Conservation (phyloP, 1,284 basidiomycete genomes). For the Ceratobasidium sp. region DNA sequence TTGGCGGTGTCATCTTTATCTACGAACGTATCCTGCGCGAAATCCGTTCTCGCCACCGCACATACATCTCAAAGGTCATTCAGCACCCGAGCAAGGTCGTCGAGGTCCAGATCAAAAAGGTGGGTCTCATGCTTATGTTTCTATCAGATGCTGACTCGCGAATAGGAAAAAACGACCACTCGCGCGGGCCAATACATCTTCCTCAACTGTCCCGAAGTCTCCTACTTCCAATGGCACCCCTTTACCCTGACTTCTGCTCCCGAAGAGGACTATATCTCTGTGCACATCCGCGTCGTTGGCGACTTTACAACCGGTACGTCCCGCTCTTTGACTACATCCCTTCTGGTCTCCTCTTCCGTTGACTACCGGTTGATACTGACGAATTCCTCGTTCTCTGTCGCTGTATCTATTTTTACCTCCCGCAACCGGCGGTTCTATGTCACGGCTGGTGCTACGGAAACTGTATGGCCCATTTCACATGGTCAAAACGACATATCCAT, state of each 20-base stretch:
- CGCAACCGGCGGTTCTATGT: not conserved
- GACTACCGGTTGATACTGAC: conserved; percentile 10
- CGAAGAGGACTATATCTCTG: conserved; percentile 90
- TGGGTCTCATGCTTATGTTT: not conserved
- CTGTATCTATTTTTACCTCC: conserved; percentile 8
- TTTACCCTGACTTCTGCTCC: conserved; percentile 92
- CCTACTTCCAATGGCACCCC: conserved; percentile 95
- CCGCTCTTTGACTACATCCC: not conserved
- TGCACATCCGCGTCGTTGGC: conserved; percentile 88
- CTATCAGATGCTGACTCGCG: not conserved
- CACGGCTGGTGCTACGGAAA: conserved; percentile 3
- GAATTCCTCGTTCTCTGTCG: not conserved
- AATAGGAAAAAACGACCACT: conserved; percentile 75
- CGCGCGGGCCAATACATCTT: conserved; percentile 90
- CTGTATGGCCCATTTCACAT: not conserved
- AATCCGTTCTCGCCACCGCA: conserved; percentile 85
- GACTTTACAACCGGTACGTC: conserved; percentile 78
- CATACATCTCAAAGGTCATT: conserved; percentile 92
- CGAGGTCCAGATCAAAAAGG: conserved; percentile 92
- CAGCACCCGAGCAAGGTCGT: conserved; percentile 91
- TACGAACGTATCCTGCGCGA: conserved; percentile 88
- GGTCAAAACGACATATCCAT: not conserved
- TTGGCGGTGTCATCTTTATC: conserved; percentile 87
- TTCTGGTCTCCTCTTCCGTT: not conserved
- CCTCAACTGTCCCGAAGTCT: conserved; percentile 85